These are phyloP conservation scores for Passiflora organensis DNA, from an alignment of 345 rosid genomes.

Conservation along the genomic window DNA sequence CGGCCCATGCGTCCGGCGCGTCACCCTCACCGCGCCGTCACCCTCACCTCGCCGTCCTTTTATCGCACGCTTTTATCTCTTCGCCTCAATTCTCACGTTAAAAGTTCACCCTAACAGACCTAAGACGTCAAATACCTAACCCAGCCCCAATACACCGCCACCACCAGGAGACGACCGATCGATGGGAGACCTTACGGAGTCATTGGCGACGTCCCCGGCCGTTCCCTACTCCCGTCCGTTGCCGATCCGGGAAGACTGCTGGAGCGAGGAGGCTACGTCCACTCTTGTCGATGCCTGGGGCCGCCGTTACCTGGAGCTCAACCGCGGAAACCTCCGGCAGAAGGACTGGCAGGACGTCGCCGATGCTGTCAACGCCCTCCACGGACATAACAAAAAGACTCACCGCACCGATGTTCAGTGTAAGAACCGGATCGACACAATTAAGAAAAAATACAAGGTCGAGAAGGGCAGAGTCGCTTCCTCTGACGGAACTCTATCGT, in stretches of 20 bases:
- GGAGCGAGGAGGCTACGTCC: slow-evolving; percentile 97
- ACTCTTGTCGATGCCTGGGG: slow-evolving; percentile 98
- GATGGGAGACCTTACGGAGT: slow-evolving; percentile 26
- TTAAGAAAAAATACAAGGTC: slow-evolving; percentile 91
- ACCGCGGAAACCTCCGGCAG: slow-evolving; percentile 93
- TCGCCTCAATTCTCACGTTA: background rate
- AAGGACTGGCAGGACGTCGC: slow-evolving; percentile 99
- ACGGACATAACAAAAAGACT: slow-evolving; percentile 77
- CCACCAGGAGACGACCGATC: background rate
- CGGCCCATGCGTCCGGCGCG: slow-evolving; percentile 23
- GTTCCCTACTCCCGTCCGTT: slow-evolving; percentile 27
- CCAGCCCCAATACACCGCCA: background rate
- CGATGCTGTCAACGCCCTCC: slow-evolving; percentile 82
- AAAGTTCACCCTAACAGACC: background rate
- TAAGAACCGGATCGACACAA: slow-evolving; percentile 94
- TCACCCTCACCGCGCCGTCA: slow-evolving; percentile 29
- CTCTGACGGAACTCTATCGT: slow-evolving; percentile 45
- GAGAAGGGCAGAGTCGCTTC: slow-evolving; percentile 75
- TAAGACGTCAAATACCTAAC: background rate
- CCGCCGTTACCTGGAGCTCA: slow-evolving; percentile 72
- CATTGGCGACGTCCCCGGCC: slow-evolving; percentile 15
- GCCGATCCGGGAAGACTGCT: slow-evolving; percentile 91
- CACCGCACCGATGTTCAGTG: slow-evolving; percentile 97
- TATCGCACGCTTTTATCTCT: background rate
- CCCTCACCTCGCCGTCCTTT: slow-evolving; percentile 3